Conservation (phyloP, 345 rosid genomes). For the Alliaria petiolata region DNA sequence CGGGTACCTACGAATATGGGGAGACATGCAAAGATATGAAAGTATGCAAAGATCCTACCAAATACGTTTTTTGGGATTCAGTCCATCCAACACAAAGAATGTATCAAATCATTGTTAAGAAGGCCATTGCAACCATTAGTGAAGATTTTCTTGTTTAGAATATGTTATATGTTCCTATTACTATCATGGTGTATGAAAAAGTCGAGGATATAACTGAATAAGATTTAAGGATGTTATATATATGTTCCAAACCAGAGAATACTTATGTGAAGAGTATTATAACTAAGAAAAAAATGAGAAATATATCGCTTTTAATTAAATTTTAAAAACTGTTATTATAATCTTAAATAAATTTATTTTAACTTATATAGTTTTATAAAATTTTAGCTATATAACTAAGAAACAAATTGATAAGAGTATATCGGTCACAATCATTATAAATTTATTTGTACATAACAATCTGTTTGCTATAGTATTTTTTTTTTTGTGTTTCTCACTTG, state of each 20-base stretch:
- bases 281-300: too few relatives aligned
- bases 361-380: too few relatives aligned
- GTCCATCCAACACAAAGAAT: conserved; percentile 79
- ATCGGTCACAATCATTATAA: too few relatives aligned
- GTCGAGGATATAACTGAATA: not conserved
- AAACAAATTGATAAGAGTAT: too few relatives aligned
- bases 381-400: too few relatives aligned
- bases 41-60: conserved; percentile 57
- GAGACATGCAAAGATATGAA: conserved; percentile 57
- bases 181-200: not conserved
- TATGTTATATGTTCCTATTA: not conserved
- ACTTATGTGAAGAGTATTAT: not conserved
- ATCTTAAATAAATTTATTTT: too few relatives aligned
- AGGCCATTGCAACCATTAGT: conserved; percentile 39
- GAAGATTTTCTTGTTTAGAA: conserved; percentile 27
- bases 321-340: too few relatives aligned
- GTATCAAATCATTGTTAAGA: conserved; percentile 59
- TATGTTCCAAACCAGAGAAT: not conserved
- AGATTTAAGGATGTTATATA: not conserved
- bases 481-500: too few relatives aligned
- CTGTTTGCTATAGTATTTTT: too few relatives aligned
- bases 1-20: conserved; percentile 70
- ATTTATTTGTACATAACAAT: too few relatives aligned
- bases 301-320: too few relatives aligned
- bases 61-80: conserved; percentile 78